Evolutionary conservation across 179 eudicot genomes (phyloP), one percentile per base, ranked within the genome.

Genomic region (Beta lomatogona): DNA sequence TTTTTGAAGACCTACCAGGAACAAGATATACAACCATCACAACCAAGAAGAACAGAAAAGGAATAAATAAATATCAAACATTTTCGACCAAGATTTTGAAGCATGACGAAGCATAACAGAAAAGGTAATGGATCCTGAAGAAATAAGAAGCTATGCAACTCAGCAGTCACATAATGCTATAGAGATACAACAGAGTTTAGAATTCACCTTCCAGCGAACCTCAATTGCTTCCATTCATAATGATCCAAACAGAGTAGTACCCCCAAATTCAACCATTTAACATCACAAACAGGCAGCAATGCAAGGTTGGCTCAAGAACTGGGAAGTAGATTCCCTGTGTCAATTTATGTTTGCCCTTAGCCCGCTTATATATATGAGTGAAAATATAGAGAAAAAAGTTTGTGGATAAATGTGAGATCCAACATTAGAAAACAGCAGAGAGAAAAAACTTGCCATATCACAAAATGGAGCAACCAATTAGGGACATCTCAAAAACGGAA

Each of bases 1-100:
- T 91, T 90, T 86, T 87, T 90, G 71, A 91, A 88, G 36, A 93
- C 98, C 99, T 95, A 65, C 77, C 69, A 44, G 9, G 60, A 81
- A 57, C 59, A 74, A 53, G 66, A 60, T 58, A 76, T 63, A 71
- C 50, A 76, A 73, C 57, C 75, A 79, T 79, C 60, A 71, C 0
- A 21, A 69, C 6, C 55, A 45, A 59, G 79, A 57, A 58, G 48
- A 64, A 21, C 41, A n/a, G 46, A 14, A 77, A 18, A 61, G 14
- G 48, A 6, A 55, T 25, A 14, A 53, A 21, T 1, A 28, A 21
- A 28, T 55, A 53, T 12, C 76, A 52, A 72, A 19, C 3, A 53
- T 14, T 21, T 25, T 53, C 44, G 25, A 14, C 44, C 13, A 73
- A 4, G 59, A 3, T 54, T 25, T 25, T 14, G 0, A 54, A 3